These are phyloP conservation scores for Begonia fuchsioides DNA, from an alignment of 306 rosid genomes.

Conservation along the genomic window DNA sequence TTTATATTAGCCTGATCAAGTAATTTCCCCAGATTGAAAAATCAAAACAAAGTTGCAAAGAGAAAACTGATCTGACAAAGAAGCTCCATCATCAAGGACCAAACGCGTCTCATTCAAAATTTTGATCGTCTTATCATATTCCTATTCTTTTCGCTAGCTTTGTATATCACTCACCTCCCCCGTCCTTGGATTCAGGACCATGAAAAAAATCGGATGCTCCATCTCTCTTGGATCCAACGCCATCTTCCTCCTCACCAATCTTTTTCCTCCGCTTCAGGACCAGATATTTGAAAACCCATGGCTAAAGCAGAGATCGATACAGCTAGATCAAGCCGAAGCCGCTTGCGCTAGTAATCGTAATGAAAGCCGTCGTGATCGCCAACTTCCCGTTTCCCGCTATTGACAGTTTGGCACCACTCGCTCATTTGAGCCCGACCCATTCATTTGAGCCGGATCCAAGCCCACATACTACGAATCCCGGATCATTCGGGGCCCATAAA, in stretches of 20 bases:
- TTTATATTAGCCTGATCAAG: too few relatives aligned
- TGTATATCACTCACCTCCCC: slow-evolving; percentile 5
- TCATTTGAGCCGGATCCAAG: too few relatives aligned
- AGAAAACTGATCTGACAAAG: too few relatives aligned
- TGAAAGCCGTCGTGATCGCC: slow-evolving; percentile 10
- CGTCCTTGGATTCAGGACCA: slow-evolving; percentile 8
- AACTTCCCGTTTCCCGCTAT: slow-evolving; percentile 6
- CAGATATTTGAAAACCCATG: slow-evolving; percentile 2
- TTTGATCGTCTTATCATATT: background rate
- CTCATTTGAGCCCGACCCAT: too few relatives aligned
- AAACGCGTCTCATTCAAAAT: too few relatives aligned
- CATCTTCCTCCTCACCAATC: slow-evolving; percentile 9
- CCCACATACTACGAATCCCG: too few relatives aligned
- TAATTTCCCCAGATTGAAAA: too few relatives aligned
- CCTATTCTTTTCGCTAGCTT: slow-evolving; percentile 6
- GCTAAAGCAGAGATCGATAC: slow-evolving; percentile 5
- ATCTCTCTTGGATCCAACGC: slow-evolving; percentile 8
- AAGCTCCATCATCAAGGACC: too few relatives aligned
- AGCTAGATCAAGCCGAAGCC: slow-evolving; percentile 5
- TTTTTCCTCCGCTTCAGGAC: slow-evolving; percentile 7
- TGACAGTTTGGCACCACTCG: background rate
- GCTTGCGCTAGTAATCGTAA: slow-evolving; percentile 8
- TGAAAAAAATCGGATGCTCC: slow-evolving; percentile 8
- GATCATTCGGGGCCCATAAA: too few relatives aligned
- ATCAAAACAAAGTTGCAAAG: too few relatives aligned